Base-by-base conservation (phyloP, 164 flowering plant genomes). In the Vitis riparia region DNA sequence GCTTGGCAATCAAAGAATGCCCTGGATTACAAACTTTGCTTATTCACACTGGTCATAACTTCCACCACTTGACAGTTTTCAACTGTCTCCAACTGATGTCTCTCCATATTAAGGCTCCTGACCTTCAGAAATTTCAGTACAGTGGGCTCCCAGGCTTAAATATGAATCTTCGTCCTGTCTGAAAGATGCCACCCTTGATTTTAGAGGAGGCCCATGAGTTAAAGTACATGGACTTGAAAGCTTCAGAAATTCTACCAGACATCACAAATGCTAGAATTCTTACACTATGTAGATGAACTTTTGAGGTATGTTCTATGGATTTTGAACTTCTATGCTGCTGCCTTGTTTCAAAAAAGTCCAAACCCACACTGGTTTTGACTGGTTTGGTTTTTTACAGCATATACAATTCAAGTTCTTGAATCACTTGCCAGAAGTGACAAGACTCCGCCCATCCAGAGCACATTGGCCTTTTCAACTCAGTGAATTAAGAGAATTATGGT, bases 401-500 rank as follows among this genome's bases (percentile, higher is more conserved):
- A 23, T 23, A 23, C 27, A 23, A 23, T 1, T 23, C 27, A 23
- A 23, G 27, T 23, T 23, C 27, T 23, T 23, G 27, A 23, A 23
- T 23, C 27, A 23, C 27, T 23, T 1, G 27, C 27, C 27, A 23
- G 27, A 23, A 23, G 27, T 23, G 27, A 1, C 2, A 1, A 23
- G 27, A 23, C 27, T 23, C 27, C 0, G 2, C 27, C 27, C 27
- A 23, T 23, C 27, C 27, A 23, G 27, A 23, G 27, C 2, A 23
- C 27, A 1, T 23, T 23, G 27, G 27, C 27, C 27, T 0, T 75
- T 75, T 12, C 67, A 68, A 15, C 72, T 75, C 51, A 71, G 71
- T 56, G 75, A 61, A 2, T 14, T 78, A 15, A 71, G 66, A 61
- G 75, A 71, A 61, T 17, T 75, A 11, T 65, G 76, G 78, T 78